Evolutionary conservation across 768 basidiomycete species (phyloP), one percentile per base, ranked within the genome.

Genomic region (Boletus pseudo-olivaceus): DNA sequence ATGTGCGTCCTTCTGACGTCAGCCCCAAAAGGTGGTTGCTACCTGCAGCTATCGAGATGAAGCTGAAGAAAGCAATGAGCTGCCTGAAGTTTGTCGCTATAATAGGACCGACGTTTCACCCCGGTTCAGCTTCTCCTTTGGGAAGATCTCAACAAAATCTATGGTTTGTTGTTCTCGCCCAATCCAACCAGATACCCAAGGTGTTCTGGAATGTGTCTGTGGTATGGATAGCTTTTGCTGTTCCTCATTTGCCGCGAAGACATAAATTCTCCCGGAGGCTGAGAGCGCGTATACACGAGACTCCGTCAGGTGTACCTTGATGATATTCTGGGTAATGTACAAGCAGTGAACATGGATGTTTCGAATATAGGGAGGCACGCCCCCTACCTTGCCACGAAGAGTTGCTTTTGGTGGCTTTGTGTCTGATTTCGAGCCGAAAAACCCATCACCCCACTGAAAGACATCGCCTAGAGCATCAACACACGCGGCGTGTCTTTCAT

Each of bases 401-500:
- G 86, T 87, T 41, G 77, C 68, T 29, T 72, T 77, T 6, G 86
- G 86, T 29, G 56, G 58, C 26, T 61, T 59, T 59, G 58, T 57
- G 27, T 69, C 53, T 43, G 69, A 47, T 15, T 68, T 59, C 7
- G 65, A 57, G 15, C 75, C 75, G 58, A 77, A 78, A 68, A 84
- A 88, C 0, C 80, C 85, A 39, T 78, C 75, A 0, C 90, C 90
- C 90, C 90, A 93, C 61, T 92, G 89, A 62, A 90, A 88, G 3
- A 91, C 84, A 60, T 94, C 85, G 26, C 91, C 92, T 34, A 80
- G 77, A 8, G 82, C 83, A 63, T 93, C 90, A 19, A 93, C 81
- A 57, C 88, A 90, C 14, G 84, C 90, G 1, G 82, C 88, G 57
- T 88, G 83, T 32, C 71, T 73, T 53, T 80, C 75, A 49, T 90